Evolutionary conservation across 441 rosid genomes (phyloP), one percentile per base, ranked within the genome.

Genomic region (Bruguiera hainesii): DNA sequence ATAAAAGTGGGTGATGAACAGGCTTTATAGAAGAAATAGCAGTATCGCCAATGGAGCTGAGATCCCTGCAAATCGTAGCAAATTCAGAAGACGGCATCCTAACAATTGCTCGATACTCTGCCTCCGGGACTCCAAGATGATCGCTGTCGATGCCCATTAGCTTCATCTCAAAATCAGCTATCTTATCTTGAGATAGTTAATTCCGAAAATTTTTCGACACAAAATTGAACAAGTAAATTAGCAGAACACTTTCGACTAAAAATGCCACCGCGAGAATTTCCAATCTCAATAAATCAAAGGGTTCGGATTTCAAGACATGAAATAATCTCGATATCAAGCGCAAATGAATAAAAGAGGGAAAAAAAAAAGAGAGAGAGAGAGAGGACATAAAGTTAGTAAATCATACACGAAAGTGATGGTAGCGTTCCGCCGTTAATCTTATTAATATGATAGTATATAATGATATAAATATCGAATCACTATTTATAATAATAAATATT

Each of bases 71-170:
- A 60, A 95, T 95, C 76, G 89, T 86, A 23, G 89, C 83, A 79
- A 95, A 92, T 63, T 95, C 98, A 62, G 81, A 66, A n/a, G 99
- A 90, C 1, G 97, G 97, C 97, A 95, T 95, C 70, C 83, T 77
- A 55, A 95, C 97, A 69, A 92, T 92, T 1, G 99, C 93, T 21
- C 90, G 97, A 61, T 90, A 92, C 71, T 92, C 97, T 21, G 97
- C 98, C 64, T 95, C 99, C 2, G 97, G 97, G 52, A 95, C 92
- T 10, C 99, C 98, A 49, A 95, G 87, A 72, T 90, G 98, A 83
- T 95, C 97, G 23, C 97, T 90, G 66, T 92, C 98, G 1, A 95
- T 90, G 83, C 92, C 98, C 98, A 92, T 95, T 76, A 95, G 81
- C 65, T 89, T 92, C 99, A 91, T 95, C 85, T 91, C 99, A 73